Percentiles rank a stretch among this genome's conserved stretches.
Evolutionary conservation across 192 early-diverging fungal genomes (phyloP).

Genomic region (Backusella australiensis): DNA sequence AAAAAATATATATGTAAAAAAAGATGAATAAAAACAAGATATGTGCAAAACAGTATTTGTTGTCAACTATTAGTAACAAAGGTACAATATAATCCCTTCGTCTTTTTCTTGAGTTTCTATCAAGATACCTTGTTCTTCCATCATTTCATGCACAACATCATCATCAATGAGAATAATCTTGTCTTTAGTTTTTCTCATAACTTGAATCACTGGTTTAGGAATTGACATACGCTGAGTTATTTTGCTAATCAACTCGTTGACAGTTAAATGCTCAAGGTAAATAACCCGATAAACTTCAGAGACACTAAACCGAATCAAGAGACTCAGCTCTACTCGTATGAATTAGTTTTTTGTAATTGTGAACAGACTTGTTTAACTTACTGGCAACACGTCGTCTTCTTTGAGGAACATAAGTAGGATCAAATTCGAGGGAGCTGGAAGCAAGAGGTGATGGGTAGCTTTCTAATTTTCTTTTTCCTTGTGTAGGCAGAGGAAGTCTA

Average conservation of each 20-base stretch:
- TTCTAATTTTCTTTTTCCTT: not conserved
- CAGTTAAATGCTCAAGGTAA: slow-evolving; percentile 58
- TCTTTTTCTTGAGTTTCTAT: slow-evolving; percentile 28
- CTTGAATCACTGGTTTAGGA: not conserved
- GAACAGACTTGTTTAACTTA: slow-evolving; percentile 2
- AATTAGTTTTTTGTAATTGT: not conserved
- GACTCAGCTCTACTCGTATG: slow-evolving; percentile 39
- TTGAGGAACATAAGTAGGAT: slow-evolving; percentile 65
- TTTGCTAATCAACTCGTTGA: slow-evolving; percentile 52
- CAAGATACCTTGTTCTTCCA: slow-evolving; percentile 65
- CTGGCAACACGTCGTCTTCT: slow-evolving; percentile 34
- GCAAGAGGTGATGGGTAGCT: not conserved
- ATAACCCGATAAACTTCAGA: slow-evolving; percentile 56
- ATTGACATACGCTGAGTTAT: slow-evolving; percentile 47
- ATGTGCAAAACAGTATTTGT: not conserved
- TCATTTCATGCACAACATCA: slow-evolving; percentile 54
- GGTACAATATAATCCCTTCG: not conserved
- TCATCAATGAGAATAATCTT: slow-evolving; percentile 58
- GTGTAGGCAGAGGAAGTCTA: not conserved
- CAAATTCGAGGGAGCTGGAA: slow-evolving; percentile 44
- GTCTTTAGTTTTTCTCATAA: slow-evolving; percentile 35
- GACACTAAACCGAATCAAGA: slow-evolving; percentile 54
- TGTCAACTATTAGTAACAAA: not conserved
- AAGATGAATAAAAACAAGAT: not conserved
- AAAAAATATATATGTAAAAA: not conserved